Percentiles rank a stretch among this genome's conserved stretches.
Conservation (phyloP, 2,329 filamentous ascomycete species). For the Phyllosticta citribraziliensis region DNA sequence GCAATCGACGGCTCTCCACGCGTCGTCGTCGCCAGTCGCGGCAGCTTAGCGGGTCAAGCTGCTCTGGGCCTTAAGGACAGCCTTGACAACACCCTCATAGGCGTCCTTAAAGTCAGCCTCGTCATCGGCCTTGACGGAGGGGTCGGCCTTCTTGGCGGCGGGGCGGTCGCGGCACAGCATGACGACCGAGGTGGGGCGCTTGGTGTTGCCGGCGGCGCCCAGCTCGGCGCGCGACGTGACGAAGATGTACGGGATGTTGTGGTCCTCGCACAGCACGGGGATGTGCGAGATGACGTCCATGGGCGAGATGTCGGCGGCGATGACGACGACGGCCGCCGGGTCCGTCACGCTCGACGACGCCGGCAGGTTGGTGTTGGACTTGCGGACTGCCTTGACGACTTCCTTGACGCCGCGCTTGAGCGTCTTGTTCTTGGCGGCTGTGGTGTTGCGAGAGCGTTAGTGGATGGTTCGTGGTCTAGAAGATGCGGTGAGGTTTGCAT, state of each 20-base stretch:
- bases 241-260: constrained; percentile 94
- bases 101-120: constrained; percentile 40
- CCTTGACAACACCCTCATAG: constrained; percentile 48
- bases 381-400: constrained; percentile 95
- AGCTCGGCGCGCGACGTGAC: constrained; percentile 87
- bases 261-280: constrained; percentile 94
- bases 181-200: constrained; percentile 91
- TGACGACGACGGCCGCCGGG: constrained; percentile 69
- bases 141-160: constrained; percentile 39
- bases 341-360: constrained; percentile 42
- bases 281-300: constrained; percentile 99
- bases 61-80: constrained; percentile 49
- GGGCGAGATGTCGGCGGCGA: constrained; percentile 94
- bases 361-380: constrained; percentile 63
- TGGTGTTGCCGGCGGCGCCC: constrained; percentile 85
- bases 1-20: not conserved
- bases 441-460: constrained; percentile 13
- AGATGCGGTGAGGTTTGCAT: no score
- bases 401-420: constrained; percentile 98
- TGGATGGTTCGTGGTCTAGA: not conserved
- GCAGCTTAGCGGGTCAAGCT: constrained; percentile 41
- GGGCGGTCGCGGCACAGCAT: constrained; percentile 56
- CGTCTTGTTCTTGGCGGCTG: constrained; percentile 89
- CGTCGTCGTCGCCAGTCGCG: no score
- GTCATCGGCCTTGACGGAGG: constrained; percentile 35